Evolutionary conservation across 805 yeast genomes (phyloP), one percentile per base, ranked within the genome.

Genomic region (Saturnispora sekii): DNA sequence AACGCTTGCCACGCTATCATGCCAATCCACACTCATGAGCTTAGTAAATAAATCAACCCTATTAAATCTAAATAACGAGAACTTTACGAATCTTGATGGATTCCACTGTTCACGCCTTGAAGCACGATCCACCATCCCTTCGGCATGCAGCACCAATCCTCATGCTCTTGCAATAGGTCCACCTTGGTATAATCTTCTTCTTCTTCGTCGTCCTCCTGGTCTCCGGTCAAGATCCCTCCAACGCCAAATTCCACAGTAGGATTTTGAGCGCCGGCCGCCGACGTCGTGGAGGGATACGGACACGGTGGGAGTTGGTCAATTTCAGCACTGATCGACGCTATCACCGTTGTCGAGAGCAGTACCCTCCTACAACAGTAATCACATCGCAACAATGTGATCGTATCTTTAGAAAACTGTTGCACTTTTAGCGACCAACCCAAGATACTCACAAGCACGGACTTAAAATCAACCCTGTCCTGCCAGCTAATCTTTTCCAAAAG

Each of bases 371-470:
- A 61, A 46, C 71, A 68, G 32, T 58, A 60, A 14, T 52, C 43
- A 40, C 70, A 67, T 15, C 48, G 48, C 32, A 67, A 46, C 1
- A 68, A 46, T 3, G 56, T 43, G 26, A 64, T 46, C 7, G 53
- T 55, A 8, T 55, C 56, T 11, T 52, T 38, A 0, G 58, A 57
- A 30, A 57, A 57, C 11, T 45, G 48, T 31, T 61, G 64, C 10
- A 53, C 51, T 39, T 53, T 58, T 10, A 65, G 46, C 16, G 54
- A 60, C 72, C 72, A 68, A 1, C 72, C 71, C 6, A 67, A 49
- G 11, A 67, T 29, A 30, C 41, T 30, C 10, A 38, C 31, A 41
- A 2, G 61, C 52, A 30, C 46, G 44, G 33, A 47, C 12, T 18
- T 15, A 15, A 18, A 28, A 10, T 38, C 28, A 10, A 14, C 26